These are phyloP conservation scores for Epichloe baconii DNA, from an alignment of 2,329 filamentous ascomycete genomes.

Conservation along the genomic window DNA sequence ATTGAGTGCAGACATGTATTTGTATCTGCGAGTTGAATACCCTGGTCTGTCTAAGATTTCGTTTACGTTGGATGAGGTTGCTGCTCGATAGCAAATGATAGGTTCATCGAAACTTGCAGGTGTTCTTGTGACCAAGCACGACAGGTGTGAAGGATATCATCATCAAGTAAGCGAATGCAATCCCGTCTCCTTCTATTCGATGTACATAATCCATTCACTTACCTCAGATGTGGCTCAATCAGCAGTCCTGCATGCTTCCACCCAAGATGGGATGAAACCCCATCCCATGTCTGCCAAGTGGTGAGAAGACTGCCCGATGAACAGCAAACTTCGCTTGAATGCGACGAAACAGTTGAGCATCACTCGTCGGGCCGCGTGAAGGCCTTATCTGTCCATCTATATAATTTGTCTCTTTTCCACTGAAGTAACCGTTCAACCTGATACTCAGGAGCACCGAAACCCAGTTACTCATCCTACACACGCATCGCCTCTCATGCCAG, in stretches of 20 bases:
- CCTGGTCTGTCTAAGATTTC: too few relatives aligned
- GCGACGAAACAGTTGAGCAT: neutral
- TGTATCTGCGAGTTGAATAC: too few relatives aligned
- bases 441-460: neutral
- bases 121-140: too few relatives aligned
- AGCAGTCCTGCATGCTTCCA: neutral
- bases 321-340: neutral
- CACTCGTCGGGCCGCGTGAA: neutral
- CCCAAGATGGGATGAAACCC: neutral
- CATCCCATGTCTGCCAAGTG: neutral
- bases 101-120: too few relatives aligned
- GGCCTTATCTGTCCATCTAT: neutral
- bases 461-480: neutral
- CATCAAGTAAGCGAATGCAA: neutral
- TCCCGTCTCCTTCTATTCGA: neutral
- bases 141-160: too few relatives aligned
- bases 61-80: too few relatives aligned
- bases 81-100: too few relatives aligned
- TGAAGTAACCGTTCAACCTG: neutral
- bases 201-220: neutral
- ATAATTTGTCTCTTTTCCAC: neutral
- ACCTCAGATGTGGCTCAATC: neutral
- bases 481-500: neutral
- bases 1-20: too few relatives aligned
- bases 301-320: neutral